A percentile compares a stretch with the other conserved stretches of the same genome.
Conservation (phyloP, 805 yeast genomes). For the Spathaspora gorwiae region DNA sequence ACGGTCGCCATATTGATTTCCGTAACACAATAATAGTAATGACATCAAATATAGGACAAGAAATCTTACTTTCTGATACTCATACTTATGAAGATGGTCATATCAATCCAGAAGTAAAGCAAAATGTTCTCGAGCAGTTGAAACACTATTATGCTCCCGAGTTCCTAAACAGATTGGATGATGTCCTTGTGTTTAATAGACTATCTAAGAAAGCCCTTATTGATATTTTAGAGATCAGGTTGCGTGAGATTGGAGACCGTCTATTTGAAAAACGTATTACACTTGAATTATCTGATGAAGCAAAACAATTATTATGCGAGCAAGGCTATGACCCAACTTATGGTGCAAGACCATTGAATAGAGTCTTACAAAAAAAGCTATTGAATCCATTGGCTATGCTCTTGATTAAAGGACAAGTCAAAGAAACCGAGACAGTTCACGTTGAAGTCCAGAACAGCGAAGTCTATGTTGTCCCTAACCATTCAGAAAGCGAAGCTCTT, state of each 20-base stretch:
- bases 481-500: slow-evolving; percentile 13
- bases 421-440: slow-evolving; percentile 28
- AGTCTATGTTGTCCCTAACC: slow-evolving; percentile 29
- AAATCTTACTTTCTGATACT: slow-evolving; percentile 65
- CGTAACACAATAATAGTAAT: slow-evolving; percentile 90
- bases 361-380: slow-evolving; percentile 78
- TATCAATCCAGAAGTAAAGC: slow-evolving; percentile 51
- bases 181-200: slow-evolving; percentile 88
- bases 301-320: slow-evolving; percentile 74
- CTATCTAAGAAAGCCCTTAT: slow-evolving; percentile 71
- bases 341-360: slow-evolving; percentile 95
- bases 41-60: slow-evolving; percentile 97
- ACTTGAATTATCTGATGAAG: slow-evolving; percentile 50
- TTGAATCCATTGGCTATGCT: slow-evolving; percentile 83
- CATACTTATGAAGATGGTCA: slow-evolving; percentile 55
- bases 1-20: slow-evolving; percentile 92
- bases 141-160: slow-evolving; percentile 84
- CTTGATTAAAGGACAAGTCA: slow-evolving; percentile 75
- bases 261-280: slow-evolving; percentile 73
- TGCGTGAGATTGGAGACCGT: slow-evolving; percentile 76
- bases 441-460: slow-evolving; percentile 23
- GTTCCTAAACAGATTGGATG: slow-evolving; percentile 90
- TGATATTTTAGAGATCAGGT: slow-evolving; percentile 79
- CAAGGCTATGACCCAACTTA: slow-evolving; percentile 88
- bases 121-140: slow-evolving; percentile 62